Percentiles rank a stretch among this genome's conserved stretches.
Conservation (phyloP, 768 basidiomycete species). For the Wakefieldia striispora region DNA sequence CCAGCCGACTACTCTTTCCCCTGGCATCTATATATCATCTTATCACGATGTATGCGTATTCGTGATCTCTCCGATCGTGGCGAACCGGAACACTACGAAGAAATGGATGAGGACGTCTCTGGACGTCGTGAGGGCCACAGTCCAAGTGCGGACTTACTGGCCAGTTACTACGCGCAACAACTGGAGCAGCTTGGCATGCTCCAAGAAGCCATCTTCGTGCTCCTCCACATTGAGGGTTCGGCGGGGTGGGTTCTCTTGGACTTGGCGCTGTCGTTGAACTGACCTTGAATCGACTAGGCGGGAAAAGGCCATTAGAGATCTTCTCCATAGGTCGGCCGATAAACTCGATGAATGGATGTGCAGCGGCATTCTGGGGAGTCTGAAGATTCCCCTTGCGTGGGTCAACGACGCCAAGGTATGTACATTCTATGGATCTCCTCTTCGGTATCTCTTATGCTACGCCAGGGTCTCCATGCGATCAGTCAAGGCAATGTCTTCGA, state of each 20-base stretch:
- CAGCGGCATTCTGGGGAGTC: slow-evolving; percentile 66
- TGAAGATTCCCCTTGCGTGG: slow-evolving; percentile 84
- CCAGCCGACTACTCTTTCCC: slow-evolving; percentile 80
- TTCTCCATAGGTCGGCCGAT: slow-evolving; percentile 68
- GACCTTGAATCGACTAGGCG: slow-evolving; percentile 53
- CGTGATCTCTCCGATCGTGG: slow-evolving; percentile 88
- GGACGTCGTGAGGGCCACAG: slow-evolving; percentile 69
- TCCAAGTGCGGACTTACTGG: slow-evolving; percentile 77
- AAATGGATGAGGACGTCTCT: slow-evolving; percentile 42
- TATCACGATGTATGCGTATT: slow-evolving; percentile 78
- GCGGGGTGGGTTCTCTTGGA: slow-evolving; percentile 55
- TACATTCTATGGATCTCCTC: not conserved
- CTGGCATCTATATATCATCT: slow-evolving; percentile 91
- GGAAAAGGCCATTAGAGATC: slow-evolving; percentile 75
- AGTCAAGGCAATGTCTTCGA: slow-evolving; percentile 59
- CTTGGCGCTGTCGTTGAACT: not conserved
- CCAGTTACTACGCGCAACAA: slow-evolving; percentile 83
- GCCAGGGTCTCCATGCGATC: slow-evolving; percentile 65
- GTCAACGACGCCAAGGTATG: slow-evolving; percentile 85
- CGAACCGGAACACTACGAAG: slow-evolving; percentile 38
- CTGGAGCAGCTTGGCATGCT: slow-evolving; percentile 79
- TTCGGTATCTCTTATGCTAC: not conserved
- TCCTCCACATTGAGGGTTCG: slow-evolving; percentile 82
- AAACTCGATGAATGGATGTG: slow-evolving; percentile 71
- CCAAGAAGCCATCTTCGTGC: slow-evolving; percentile 84